Conservation (phyloP, 805 yeast genomes). For the Wickerhamiella occidentalis region DNA sequence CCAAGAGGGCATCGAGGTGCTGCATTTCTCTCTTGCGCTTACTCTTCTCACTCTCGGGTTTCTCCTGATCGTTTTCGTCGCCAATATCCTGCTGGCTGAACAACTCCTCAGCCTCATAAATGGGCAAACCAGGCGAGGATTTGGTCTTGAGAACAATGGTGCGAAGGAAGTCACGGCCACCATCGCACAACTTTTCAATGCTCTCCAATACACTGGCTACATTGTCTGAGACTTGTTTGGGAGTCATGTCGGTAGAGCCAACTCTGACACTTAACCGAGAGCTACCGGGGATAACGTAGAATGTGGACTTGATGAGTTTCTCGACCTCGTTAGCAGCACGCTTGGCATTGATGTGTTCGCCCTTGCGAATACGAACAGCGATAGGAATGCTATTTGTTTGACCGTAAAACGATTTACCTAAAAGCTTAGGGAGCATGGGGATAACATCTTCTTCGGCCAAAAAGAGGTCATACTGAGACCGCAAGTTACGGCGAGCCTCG, state of each 20-base stretch:
- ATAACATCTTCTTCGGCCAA: constrained; percentile 74
- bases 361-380: constrained; percentile 28
- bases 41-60: constrained; percentile 22
- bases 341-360: constrained; percentile 35
- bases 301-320: constrained; percentile 46
- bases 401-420: constrained; percentile 69
- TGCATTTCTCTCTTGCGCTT: constrained; percentile 24
- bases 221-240: constrained; percentile 47
- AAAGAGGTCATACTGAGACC: constrained; percentile 58
- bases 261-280: constrained; percentile 51
- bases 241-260: constrained; percentile 42
- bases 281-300: constrained; percentile 61
- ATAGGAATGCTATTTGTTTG: constrained; percentile 60
- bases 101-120: constrained; percentile 53
- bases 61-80: constrained; percentile 29
- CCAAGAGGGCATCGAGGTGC: constrained; percentile 59
- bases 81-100: constrained; percentile 38
- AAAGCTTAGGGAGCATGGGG: constrained; percentile 64
- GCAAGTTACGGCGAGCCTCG: constrained; percentile 72
- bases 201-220: constrained; percentile 40
- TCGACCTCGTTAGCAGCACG: constrained; percentile 48
- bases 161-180: constrained; percentile 33
- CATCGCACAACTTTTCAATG: constrained; percentile 26
- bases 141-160: constrained; percentile 43
- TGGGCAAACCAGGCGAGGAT: constrained; percentile 72